A percentile compares a stretch with the other conserved stretches of the same genome.
Conservation (phyloP, 768 basidiomycete species). For the Russula abietina region DNA sequence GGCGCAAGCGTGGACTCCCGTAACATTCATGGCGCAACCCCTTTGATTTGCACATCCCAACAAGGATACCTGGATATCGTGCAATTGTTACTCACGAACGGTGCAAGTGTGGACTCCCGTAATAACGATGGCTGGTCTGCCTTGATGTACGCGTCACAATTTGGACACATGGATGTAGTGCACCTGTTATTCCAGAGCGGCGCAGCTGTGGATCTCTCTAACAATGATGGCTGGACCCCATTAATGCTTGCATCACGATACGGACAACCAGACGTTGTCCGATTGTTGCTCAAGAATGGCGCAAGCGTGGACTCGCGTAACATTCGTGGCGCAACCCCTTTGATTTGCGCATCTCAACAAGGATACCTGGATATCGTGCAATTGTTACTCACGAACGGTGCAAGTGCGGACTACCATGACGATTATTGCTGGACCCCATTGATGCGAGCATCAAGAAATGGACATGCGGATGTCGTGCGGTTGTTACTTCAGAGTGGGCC, state of each 20-base stretch:
- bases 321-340: not conserved
- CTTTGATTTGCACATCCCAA: not conserved
- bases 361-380: not conserved
- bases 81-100: not conserved
- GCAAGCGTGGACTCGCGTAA: not conserved
- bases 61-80: not conserved
- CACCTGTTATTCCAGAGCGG: not conserved
- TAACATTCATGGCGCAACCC: not conserved
- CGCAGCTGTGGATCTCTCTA: not conserved
- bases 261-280: not conserved
- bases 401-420: not conserved
- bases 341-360: not conserved
- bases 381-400: not conserved
- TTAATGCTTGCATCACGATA: not conserved
- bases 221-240: not conserved
- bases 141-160: not conserved
- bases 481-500: constrained; percentile 1
- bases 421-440: not conserved
- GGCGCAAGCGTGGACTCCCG: not conserved
- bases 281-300: not conserved
- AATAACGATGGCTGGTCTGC: not conserved
- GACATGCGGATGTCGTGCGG: not conserved
- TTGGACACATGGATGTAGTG: not conserved
- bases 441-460: not conserved
- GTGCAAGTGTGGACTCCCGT: not conserved